Percentiles rank a stretch among this genome's conserved stretches.
Conservation (phyloP, 371 early-diverging fungal species). For the Actinomucor elegans region DNA sequence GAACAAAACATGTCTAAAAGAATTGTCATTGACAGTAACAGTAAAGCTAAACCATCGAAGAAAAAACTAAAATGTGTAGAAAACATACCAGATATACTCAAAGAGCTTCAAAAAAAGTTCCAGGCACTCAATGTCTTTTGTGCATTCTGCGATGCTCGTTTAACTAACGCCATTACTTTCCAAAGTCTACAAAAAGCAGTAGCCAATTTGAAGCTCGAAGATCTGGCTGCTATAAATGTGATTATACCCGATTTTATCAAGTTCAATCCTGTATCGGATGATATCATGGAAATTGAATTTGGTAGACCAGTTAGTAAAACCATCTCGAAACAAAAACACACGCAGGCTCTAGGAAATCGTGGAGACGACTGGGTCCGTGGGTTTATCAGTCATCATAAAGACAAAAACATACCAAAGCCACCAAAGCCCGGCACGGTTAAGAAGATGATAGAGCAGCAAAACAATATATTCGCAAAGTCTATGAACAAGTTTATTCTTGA, state of each 20-base stretch:
- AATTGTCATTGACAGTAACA: too few relatives aligned
- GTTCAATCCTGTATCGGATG: slow-evolving; percentile 2
- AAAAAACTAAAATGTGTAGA: slow-evolving; percentile 21
- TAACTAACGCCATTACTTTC: slow-evolving; percentile 32
- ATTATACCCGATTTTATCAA: slow-evolving; percentile 36
- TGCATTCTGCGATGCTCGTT: slow-evolving; percentile 41
- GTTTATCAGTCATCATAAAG: neutral
- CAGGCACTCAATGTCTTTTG: slow-evolving; percentile 29
- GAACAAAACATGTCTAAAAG: too few relatives aligned
- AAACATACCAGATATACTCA: slow-evolving; percentile 33
- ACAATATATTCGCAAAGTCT: slow-evolving; percentile 24
- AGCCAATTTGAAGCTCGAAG: slow-evolving; percentile 19
- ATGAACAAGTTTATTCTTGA: slow-evolving; percentile 16
- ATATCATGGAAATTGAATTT: slow-evolving; percentile 24
- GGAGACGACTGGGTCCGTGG: slow-evolving; percentile 16
- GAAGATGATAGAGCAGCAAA: slow-evolving; percentile 29
- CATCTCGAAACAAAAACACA: slow-evolving; percentile 16
- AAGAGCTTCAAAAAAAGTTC: slow-evolving; percentile 24
- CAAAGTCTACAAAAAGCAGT: slow-evolving; percentile 24
- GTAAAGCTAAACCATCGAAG: too few relatives aligned
- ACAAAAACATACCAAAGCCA: neutral
- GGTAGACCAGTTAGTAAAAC: slow-evolving; percentile 25
- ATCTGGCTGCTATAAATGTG: slow-evolving; percentile 39
- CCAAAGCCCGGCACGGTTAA: slow-evolving; percentile 33
- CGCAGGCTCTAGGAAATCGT: slow-evolving; percentile 10